phyloP scores from a whole-genome alignment of 1,139 yeast species.

The Suhomyces panamericanus region DNA sequence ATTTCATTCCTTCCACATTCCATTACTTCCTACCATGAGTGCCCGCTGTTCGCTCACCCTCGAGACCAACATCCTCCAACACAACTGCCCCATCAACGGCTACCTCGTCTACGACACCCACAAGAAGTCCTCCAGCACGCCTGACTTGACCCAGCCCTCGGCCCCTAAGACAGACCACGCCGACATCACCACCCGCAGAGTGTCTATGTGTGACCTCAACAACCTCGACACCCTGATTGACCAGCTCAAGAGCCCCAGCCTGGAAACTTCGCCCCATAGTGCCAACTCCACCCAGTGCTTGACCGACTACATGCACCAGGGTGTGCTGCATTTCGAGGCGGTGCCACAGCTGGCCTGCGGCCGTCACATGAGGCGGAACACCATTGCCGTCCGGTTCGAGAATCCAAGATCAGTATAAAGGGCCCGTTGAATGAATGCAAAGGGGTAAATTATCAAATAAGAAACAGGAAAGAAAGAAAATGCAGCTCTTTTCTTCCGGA shows the following conservation, averaged over 20 bases:
- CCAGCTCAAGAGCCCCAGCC: slow-evolving; percentile 4
- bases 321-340: not conserved
- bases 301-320: not conserved
- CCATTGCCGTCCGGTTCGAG: slow-evolving; percentile 36
- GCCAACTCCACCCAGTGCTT: slow-evolving; percentile 8
- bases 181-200: slow-evolving; percentile 11
- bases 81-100: slow-evolving; percentile 29
- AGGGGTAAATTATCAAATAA: too few species aligned
- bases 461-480: too few species aligned
- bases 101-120: slow-evolving; percentile 20
- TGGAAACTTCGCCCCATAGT: not conserved
- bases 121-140: slow-evolving; percentile 8
- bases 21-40: too few species aligned
- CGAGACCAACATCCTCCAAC: slow-evolving; percentile 16
- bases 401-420: slow-evolving; percentile 17
- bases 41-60: slow-evolving; percentile 25
- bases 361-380: slow-evolving; percentile 31
- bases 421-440: too few species aligned
- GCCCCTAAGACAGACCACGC: not conserved
- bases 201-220: slow-evolving; percentile 29
- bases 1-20: too few species aligned
- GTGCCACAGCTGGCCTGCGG: slow-evolving; percentile 1
- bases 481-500: too few species aligned
- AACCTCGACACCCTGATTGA: slow-evolving; percentile 17
- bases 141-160: slow-evolving; percentile 14